Evolutionary conservation across 164 flowering plant species (phyloP).

Genomic region (Akebia trifoliata): DNA sequence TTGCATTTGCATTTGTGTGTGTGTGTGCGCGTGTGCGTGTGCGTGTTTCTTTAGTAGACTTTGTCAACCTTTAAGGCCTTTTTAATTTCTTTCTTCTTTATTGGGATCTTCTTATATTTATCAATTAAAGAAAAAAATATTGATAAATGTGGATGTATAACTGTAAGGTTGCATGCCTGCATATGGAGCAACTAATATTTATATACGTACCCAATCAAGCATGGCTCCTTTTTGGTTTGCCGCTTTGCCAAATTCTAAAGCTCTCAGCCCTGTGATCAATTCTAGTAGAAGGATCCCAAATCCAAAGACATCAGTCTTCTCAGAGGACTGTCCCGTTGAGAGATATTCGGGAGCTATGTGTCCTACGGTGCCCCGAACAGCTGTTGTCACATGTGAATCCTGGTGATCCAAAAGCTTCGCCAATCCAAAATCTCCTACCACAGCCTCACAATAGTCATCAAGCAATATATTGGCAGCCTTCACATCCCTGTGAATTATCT

Average conservation of each 20-base stretch:
- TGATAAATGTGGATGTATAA: too few relatives aligned
- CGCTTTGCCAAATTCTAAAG: constrained; percentile 14
- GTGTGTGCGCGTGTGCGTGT: too few relatives aligned
- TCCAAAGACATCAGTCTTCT: constrained; percentile 19
- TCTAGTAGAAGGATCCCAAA: constrained; percentile 19
- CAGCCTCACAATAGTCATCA: constrained; percentile 16
- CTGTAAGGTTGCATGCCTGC: too few relatives aligned
- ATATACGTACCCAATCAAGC: constrained; percentile 19
- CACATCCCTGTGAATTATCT: constrained; percentile 17
- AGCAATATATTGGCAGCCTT: constrained; percentile 21
- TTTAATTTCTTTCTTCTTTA: too few relatives aligned
- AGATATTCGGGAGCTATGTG: constrained; percentile 19
- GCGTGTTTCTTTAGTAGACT: too few relatives aligned
- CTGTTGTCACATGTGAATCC: constrained; percentile 23
- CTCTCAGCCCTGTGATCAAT: constrained; percentile 14
- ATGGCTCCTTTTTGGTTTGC: constrained; percentile 15
- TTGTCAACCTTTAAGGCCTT: too few relatives aligned
- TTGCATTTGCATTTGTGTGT: too few relatives aligned
- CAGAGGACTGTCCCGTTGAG: constrained; percentile 17
- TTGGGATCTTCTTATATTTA: too few relatives aligned
- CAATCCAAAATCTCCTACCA: constrained; percentile 23
- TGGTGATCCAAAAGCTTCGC: constrained; percentile 21
- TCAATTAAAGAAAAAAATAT: too few relatives aligned
- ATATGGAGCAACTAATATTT: too few relatives aligned
- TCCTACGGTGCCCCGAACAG: constrained; percentile 19